Base-by-base conservation (phyloP, 2,329 filamentous ascomycete species). In the Neopestalotiopsis sp. region DNA sequence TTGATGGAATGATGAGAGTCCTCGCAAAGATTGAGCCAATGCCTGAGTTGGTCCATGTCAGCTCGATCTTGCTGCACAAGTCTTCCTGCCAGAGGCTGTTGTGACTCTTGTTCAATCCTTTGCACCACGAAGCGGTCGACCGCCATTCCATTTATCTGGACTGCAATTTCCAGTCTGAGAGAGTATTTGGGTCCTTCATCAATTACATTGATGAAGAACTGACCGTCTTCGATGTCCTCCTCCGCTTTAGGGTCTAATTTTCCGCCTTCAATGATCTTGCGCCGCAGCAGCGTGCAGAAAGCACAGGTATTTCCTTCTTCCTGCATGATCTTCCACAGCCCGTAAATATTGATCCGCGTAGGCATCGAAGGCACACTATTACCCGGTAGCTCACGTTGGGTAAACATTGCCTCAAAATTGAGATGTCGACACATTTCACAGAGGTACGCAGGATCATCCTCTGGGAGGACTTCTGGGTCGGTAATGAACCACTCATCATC, bases 401-500 rank as follows among this genome's bases (percentile, higher is more conserved):
- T 30, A 34, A 61, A 34, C 58, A 61, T 14, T 17, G 28, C 30
- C 20, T 61, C 58, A 28, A 61, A 61, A 20, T 61, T 34, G n/a
- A 61, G 20, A 13, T 61, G 58, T 34, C 58, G 58, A 34, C 58
- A 61, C 28, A 24, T 61, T 28, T 61, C 58, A 17, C 58, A 61
- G 58, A 61, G 58, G 28, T 61, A 32, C 58, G 10, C 24, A 34
- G 30, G 58, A 34, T 61, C 58, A 61, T 34, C 30, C 58, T 61
- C 30, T 7, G 20, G 7, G 14, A 61, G 58, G 17, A 61, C 58
- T 61, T 28, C 6, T 30, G 58, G 58, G 17, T 61, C 28, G 58
- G 58, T 17, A 17, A 61, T 61, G 24, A 28, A 61, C 58, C 58
- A 61, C 30, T 61, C 58, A 9, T 61, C 58, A 28, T 61, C 58